Percentiles rank a stretch among this genome's conserved stretches.
phyloP scores from a whole-genome alignment of 345 rosid genomes.

The Lepidium sativum region DNA sequence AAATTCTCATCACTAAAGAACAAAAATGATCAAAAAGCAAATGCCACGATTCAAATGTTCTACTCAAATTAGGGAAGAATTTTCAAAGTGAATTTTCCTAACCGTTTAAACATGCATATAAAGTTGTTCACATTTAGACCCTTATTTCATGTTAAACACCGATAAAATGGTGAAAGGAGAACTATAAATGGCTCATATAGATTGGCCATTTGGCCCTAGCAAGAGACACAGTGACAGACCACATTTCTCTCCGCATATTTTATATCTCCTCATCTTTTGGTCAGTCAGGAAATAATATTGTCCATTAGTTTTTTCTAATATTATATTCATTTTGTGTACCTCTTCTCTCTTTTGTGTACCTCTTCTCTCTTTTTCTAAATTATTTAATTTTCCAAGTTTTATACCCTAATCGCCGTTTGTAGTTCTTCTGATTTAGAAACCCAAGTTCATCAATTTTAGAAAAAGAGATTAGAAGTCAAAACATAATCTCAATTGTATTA shows the following conservation, averaged over 20 bases:
- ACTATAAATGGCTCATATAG: not conserved
- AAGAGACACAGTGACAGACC: not conserved
- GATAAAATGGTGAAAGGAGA: not conserved
- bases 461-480: not conserved
- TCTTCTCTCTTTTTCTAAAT: too few relatives aligned
- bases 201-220: conserved; percentile 12
- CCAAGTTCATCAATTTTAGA: conserved; percentile 3
- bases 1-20: not conserved
- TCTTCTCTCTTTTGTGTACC: too few relatives aligned
- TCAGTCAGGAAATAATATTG: not conserved
- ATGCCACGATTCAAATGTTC: not conserved
- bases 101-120: not conserved
- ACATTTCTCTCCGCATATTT: not conserved
- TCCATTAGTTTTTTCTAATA: not conserved
- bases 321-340: not conserved
- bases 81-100: not conserved
- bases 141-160: not conserved
- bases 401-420: conserved; percentile 21
- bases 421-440: conserved; percentile 12
- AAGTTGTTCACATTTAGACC: not conserved
- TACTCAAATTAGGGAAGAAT: not conserved
- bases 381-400: not conserved
- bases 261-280: conserved; percentile 1
- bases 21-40: not conserved
- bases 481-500: not conserved